These are phyloP conservation scores for Ganoderma sinense DNA, from an alignment of 1,284 basidiomycete species.

Conservation along the genomic window DNA sequence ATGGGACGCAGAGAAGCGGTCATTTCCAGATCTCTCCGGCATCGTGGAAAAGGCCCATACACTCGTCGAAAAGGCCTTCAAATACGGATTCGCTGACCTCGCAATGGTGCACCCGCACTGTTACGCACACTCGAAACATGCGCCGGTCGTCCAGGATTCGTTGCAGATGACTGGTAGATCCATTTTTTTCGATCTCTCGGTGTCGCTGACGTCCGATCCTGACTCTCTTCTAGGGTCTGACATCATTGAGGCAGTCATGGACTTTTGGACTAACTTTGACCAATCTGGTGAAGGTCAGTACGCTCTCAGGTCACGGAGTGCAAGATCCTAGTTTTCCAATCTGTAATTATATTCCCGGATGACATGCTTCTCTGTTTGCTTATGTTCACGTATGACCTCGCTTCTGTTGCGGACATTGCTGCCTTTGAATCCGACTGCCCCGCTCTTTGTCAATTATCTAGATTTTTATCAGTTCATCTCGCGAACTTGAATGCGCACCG, in stretches of 20 bases:
- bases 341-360: too few species aligned
- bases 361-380: too few species aligned
- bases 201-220: background rate
- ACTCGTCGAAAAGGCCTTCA: conserved; percentile 29
- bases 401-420: too few species aligned
- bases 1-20: conserved; percentile 26
- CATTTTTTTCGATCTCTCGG: background rate
- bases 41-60: conserved; percentile 42
- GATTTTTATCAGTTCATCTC: too few species aligned
- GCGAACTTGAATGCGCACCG: background rate
- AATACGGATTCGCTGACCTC: conserved; percentile 26
- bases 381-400: too few species aligned
- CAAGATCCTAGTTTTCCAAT: too few species aligned
- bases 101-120: conserved; percentile 36
- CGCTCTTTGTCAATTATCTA: too few species aligned
- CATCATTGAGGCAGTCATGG: conserved; percentile 17
- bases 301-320: background rate
- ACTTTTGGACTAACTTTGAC: conserved; percentile 10
- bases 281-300: conserved; percentile 13
- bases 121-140: conserved; percentile 41
- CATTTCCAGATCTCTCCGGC: conserved; percentile 27
- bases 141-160: conserved; percentile 33
- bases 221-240: background rate
- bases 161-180: conserved; percentile 13
- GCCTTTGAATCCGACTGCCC: too few species aligned